Base-by-base conservation (phyloP, 176 grass and related monocot genomes). In the Lolium perenne region DNA sequence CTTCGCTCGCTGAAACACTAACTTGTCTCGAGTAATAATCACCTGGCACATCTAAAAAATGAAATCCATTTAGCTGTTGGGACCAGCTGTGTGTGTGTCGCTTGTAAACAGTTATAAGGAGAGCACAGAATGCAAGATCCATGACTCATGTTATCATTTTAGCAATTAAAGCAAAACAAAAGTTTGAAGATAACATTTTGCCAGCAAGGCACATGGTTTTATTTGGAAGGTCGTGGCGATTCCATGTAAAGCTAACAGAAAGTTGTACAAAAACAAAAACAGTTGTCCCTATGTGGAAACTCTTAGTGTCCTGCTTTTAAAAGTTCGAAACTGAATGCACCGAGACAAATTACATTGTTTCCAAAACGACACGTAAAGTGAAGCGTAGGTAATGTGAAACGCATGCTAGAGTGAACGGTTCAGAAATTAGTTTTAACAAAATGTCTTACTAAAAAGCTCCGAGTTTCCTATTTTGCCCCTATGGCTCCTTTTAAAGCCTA, bases 271-370 rank as follows among this genome's bases (percentile, higher is more conserved):
- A 76, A 29, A 54, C 8, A 17, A 10, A 50, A 49, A 18, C 1
- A 25, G 22, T 25, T 74, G 71, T 51, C 7, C 4, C 2, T 74
- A 74, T 23, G 49, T 50, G 48, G 46, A 22, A 25, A 50, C 71
- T 17, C 45, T 74, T 74, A 17, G 47, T 5, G 47, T 53, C 22
- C 14, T 51, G 3, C 14, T 76, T 76, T 35, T 18, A 32, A 76
- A 54, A 54, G 73, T 54, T 75, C 26, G 23, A 22, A 76, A 76
- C 73, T 54, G 48, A 76, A 54, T 76, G 25, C 73, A 18, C 14
- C 7, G 73, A 76, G 73, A 76, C 25, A 76, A 76, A 54, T 4
- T 51, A 10, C 71, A 74, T 2, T 15, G 13, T 25, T 74, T 74
- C 13, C 7, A 25, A 74, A 74, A 50, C 46, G 8, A 23, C 48